Percentiles rank a stretch among this genome's conserved stretches.
These are phyloP conservation scores for Papiliotrema laurentii DNA, from an alignment of 1,284 basidiomycete species.

Conservation along the genomic window DNA sequence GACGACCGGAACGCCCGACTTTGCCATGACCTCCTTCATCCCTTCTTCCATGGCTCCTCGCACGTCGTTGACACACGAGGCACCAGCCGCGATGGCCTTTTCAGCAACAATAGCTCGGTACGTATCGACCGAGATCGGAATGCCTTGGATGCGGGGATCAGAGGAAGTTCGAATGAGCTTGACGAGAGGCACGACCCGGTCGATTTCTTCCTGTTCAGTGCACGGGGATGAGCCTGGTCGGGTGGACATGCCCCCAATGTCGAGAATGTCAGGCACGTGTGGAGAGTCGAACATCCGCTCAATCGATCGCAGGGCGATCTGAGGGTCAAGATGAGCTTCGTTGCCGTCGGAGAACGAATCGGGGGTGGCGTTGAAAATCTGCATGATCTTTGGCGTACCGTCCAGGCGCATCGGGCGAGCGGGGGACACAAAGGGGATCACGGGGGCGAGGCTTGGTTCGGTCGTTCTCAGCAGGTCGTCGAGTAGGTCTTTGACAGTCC, in stretches of 20 bases:
- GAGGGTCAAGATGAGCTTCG: conserved; percentile 11
- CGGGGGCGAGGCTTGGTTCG: conserved; percentile 45
- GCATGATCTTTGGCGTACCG: conserved; percentile 72
- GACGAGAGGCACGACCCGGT: conserved; percentile 69
- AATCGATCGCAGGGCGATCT: conserved; percentile 26
- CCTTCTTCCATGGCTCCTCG: conserved; percentile 60
- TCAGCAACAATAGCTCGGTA: conserved; percentile 80
- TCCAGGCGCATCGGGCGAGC: conserved; percentile 51
- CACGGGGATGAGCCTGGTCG: conserved; percentile 68
- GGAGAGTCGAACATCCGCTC: conserved; percentile 16
- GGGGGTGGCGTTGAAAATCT: conserved; percentile 89
- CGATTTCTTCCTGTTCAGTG: conserved; percentile 65
- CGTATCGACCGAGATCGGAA: conserved; percentile 84
- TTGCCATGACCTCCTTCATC: conserved; percentile 66
- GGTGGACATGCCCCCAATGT: conserved; percentile 92
- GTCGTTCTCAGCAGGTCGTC: conserved; percentile 53
- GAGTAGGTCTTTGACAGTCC: conserved; percentile 51
- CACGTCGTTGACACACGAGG: conserved; percentile 93
- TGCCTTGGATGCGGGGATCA: conserved; percentile 20
- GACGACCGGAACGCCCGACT: conserved; percentile 62
- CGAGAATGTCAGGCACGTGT: conserved; percentile 63
- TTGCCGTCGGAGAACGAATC: conserved; percentile 93
- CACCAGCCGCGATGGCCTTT: conserved; percentile 73
- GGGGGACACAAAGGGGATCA: conserved; percentile 39
- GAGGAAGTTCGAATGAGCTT: conserved; percentile 35